Conservation (phyloP, 306 rosid genomes). For the Mucuna pruriens region DNA sequence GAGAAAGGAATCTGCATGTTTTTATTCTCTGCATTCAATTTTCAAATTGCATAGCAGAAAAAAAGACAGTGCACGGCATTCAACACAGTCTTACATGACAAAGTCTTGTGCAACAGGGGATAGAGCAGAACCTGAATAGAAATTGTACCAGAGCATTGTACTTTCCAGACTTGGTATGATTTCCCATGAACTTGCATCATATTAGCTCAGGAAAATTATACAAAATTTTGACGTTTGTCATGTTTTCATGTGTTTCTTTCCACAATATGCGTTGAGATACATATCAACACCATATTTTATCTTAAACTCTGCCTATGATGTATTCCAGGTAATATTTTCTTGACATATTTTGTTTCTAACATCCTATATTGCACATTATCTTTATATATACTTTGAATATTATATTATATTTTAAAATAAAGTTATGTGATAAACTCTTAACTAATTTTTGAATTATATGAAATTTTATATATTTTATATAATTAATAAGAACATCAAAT, state of each 20-base stretch:
- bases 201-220: background rate
- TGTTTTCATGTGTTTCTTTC: slow-evolving; percentile 69
- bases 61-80: background rate
- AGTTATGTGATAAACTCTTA: too few species aligned
- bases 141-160: slow-evolving; percentile 57
- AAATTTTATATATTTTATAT: too few species aligned
- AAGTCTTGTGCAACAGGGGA: slow-evolving; percentile 57
- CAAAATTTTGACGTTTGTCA: slow-evolving; percentile 30
- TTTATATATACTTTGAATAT: too few species aligned
- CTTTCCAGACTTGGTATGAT: slow-evolving; percentile 69
- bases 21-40: slow-evolving; percentile 27
- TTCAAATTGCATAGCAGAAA: slow-evolving; percentile 5
- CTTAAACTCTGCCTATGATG: slow-evolving; percentile 81
- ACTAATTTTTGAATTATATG: too few species aligned
- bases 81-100: slow-evolving; percentile 12
- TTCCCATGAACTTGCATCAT: slow-evolving; percentile 31
- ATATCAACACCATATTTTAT: slow-evolving; percentile 69
- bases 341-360: background rate
- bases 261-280: slow-evolving; percentile 63
- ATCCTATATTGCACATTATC: slow-evolving; percentile 19
- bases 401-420: too few species aligned
- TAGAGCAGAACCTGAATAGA: slow-evolving; percentile 60
- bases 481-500: too few species aligned
- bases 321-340: slow-evolving; percentile 59
- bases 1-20: background rate